Evolutionary conservation across 1,284 basidiomycete genomes (phyloP).

Genomic region (Porodaedalea pini): DNA sequence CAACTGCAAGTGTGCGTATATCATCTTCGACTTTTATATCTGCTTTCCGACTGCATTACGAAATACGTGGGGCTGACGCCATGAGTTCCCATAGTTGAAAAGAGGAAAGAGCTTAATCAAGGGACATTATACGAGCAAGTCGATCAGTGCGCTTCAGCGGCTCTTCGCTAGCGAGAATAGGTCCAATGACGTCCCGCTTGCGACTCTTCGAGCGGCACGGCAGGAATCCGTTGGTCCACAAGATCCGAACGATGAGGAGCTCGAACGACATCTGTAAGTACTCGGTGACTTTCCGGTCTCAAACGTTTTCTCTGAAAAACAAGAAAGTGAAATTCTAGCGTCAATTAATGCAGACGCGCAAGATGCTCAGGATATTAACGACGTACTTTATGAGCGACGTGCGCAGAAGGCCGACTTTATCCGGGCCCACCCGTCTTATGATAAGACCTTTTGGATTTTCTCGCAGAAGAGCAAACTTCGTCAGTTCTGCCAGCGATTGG

Average conservation of each 20-base stretch:
- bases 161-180: conserved; percentile 63
- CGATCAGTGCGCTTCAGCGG: conserved; percentile 57
- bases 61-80: background rate
- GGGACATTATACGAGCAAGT: conserved; percentile 51
- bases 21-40: background rate
- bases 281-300: background rate
- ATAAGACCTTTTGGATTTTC: conserved; percentile 89
- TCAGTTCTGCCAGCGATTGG: conserved; percentile 78
- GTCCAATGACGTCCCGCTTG: conserved; percentile 58
- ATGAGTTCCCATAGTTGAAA: conserved; percentile 16
- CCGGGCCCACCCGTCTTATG: conserved; percentile 84
- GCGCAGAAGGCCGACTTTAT: conserved; percentile 88
- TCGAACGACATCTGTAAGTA: conserved; percentile 67
- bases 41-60: no score
- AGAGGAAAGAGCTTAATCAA: conserved; percentile 33
- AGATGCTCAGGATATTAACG: conserved; percentile 49
- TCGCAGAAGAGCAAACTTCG: conserved; percentile 79
- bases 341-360: conserved; percentile 51
- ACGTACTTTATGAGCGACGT: conserved; percentile 69
- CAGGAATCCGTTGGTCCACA: conserved; percentile 39
- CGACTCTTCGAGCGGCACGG: conserved; percentile 47
- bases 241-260: conserved; percentile 56
- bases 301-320: background rate
- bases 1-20: conserved; percentile 13
- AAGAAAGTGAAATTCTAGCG: conserved; percentile 60